These are phyloP conservation scores for Ogataea corticis DNA, from an alignment of 805 yeast species.

Conservation along the genomic window DNA sequence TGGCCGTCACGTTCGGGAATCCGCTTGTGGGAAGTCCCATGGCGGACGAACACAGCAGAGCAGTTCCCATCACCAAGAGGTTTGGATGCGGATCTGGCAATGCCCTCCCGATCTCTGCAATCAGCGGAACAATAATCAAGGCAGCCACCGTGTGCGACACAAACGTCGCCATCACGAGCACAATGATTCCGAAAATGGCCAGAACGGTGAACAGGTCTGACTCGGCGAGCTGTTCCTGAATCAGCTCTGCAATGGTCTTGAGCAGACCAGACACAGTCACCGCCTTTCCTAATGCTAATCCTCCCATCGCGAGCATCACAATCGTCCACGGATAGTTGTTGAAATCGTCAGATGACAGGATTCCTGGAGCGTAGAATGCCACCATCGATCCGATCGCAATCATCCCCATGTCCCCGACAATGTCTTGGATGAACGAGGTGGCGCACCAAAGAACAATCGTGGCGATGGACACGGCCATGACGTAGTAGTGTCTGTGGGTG, in stretches of 20 bases:
- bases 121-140: slow-evolving; percentile 84
- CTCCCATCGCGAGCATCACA: slow-evolving; percentile 96
- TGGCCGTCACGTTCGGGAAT: slow-evolving; percentile 96
- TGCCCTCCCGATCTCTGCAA: slow-evolving; percentile 82
- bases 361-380: slow-evolving; percentile 90
- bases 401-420: slow-evolving; percentile 96
- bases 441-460: slow-evolving; percentile 92
- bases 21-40: slow-evolving; percentile 99
- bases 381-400: slow-evolving; percentile 87
- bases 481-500: slow-evolving; percentile 72
- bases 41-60: slow-evolving; percentile 83
- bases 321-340: slow-evolving; percentile 97
- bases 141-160: slow-evolving; percentile 98
- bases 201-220: slow-evolving; percentile 73
- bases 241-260: slow-evolving; percentile 68
- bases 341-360: slow-evolving; percentile 85
- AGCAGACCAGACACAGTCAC: slow-evolving; percentile 89
- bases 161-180: slow-evolving; percentile 86
- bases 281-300: slow-evolving; percentile 92
- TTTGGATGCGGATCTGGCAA: slow-evolving; percentile 82
- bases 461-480: slow-evolving; percentile 59
- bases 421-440: slow-evolving; percentile 66
- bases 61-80: slow-evolving; percentile 65
- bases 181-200: slow-evolving; percentile 77
- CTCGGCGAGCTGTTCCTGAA: slow-evolving; percentile 65